A percentile compares a stretch with the other conserved stretches of the same genome.
Conservation (phyloP, 1,284 basidiomycete species). For the Trametes hirsuta region DNA sequence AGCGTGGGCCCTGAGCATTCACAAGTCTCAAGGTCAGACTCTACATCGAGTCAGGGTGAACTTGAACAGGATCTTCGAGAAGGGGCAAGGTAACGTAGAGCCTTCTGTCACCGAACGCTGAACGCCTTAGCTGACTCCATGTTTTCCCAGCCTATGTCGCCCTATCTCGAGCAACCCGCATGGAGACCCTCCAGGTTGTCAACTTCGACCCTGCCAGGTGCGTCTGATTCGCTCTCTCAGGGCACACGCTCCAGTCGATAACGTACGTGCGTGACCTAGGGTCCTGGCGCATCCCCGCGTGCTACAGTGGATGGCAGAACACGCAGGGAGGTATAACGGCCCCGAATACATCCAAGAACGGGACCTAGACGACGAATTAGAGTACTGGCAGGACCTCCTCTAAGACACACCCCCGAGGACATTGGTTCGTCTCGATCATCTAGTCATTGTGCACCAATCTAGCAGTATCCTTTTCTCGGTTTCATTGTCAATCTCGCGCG, state of each 20-base stretch:
- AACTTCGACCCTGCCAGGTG: constrained; percentile 60
- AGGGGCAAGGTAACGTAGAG: constrained; percentile 63
- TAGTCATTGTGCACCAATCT: too few relatives aligned
- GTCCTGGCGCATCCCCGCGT: constrained; percentile 40
- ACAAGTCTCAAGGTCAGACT: constrained; percentile 88
- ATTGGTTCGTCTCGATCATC: too few relatives aligned
- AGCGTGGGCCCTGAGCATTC: constrained; percentile 83
- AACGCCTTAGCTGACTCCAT: neutral
- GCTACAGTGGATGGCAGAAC: constrained; percentile 26
- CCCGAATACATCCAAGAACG: constrained; percentile 5
- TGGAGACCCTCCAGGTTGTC: constrained; percentile 65
- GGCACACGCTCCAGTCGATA: constrained; percentile 13
- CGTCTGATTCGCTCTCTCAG: constrained; percentile 40
- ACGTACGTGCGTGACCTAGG: constrained; percentile 16
- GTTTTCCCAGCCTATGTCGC: constrained; percentile 61
- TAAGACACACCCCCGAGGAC: neutral
- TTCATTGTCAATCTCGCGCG: too few relatives aligned
- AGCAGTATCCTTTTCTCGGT: too few relatives aligned
- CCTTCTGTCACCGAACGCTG: neutral
- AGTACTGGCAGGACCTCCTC: constrained; percentile 17
- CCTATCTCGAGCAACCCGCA: constrained; percentile 65
- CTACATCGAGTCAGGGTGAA: constrained; percentile 78
- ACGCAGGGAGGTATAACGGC: constrained; percentile 11
- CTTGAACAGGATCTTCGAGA: constrained; percentile 73
- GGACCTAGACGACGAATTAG: constrained; percentile 17